Evolutionary conservation across 345 rosid species (phyloP).

Genomic region (Rhodomyrtus tomentosa): DNA sequence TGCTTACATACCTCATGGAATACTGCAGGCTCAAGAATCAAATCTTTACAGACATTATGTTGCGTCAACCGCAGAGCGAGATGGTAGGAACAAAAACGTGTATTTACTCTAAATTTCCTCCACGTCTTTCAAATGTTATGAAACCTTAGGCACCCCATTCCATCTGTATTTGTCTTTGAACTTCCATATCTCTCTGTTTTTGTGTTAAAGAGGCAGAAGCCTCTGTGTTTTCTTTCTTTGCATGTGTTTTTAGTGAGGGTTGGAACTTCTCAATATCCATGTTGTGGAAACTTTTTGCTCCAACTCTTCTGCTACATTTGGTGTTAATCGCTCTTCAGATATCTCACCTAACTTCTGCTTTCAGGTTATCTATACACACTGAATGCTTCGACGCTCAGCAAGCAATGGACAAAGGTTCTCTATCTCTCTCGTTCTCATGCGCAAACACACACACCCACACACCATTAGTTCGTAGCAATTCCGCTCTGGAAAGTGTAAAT

Average conservation of each 20-base stretch:
- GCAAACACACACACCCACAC: too few relatives aligned
- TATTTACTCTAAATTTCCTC: neutral
- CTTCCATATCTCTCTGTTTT: neutral
- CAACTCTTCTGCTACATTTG: neutral
- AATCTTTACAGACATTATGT: slow-evolving; percentile 69
- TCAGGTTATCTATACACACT: slow-evolving; percentile 83
- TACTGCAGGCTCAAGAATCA: slow-evolving; percentile 63
- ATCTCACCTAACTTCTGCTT: neutral
- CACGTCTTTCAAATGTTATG: neutral
- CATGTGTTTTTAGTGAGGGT: neutral
- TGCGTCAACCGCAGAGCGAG: slow-evolving; percentile 79
- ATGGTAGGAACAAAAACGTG: slow-evolving; percentile 41
- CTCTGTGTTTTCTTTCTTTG: neutral
- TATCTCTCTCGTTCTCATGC: neutral
- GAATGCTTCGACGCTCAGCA: slow-evolving; percentile 82
- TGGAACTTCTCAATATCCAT: neutral
- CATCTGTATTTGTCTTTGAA: neutral
- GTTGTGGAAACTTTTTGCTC: neutral
- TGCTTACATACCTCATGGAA: slow-evolving; percentile 3
- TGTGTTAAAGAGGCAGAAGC: neutral
- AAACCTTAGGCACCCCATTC: neutral
- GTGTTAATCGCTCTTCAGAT: neutral
- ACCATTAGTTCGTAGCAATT: neutral
- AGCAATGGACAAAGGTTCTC: slow-evolving; percentile 72
- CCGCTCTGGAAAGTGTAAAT: neutral